phyloP scores from a whole-genome alignment of 2,329 filamentous ascomycete genomes.

The Fusarium sp. region DNA sequence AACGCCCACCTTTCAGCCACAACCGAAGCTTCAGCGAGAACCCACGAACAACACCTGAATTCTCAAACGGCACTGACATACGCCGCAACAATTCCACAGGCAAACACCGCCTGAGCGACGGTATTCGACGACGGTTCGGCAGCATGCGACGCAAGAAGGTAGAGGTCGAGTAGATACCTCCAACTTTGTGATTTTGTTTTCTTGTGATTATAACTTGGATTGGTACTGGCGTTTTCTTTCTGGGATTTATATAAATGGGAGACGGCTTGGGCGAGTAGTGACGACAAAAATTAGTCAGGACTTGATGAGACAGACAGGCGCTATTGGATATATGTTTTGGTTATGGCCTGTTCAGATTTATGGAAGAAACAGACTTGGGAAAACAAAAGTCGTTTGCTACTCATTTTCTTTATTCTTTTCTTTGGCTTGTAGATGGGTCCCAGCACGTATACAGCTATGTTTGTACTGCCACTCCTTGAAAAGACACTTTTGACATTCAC shows the following conservation, averaged over 20 bases:
- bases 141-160: slow-evolving; percentile 59
- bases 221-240: slow-evolving; percentile 6
- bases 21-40: slow-evolving; percentile 58
- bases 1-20: slow-evolving; percentile 43
- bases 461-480: not conserved
- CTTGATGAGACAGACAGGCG: slow-evolving; percentile 8
- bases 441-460: not conserved
- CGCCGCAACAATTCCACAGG: slow-evolving; percentile 55
- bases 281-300: slow-evolving; percentile 10
- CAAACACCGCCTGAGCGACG: slow-evolving; percentile 56
- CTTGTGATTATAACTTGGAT: not conserved
- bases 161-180: slow-evolving; percentile 12
- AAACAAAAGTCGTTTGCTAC: slow-evolving; percentile 2
- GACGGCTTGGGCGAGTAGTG: not conserved
- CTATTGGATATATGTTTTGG: slow-evolving; percentile 4
- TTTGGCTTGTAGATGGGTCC: not conserved
- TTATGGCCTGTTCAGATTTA: not conserved
- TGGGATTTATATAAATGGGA: not conserved
- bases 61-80: slow-evolving; percentile 41
- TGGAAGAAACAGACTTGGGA: not conserved
- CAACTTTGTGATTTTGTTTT: not conserved
- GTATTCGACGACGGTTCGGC: slow-evolving; percentile 63
- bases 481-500: not conserved
- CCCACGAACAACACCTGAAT: slow-evolving; percentile 38
- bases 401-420: not conserved